Conservation (phyloP, 176 grass and related monocot species). For the Carex parvula region DNA sequence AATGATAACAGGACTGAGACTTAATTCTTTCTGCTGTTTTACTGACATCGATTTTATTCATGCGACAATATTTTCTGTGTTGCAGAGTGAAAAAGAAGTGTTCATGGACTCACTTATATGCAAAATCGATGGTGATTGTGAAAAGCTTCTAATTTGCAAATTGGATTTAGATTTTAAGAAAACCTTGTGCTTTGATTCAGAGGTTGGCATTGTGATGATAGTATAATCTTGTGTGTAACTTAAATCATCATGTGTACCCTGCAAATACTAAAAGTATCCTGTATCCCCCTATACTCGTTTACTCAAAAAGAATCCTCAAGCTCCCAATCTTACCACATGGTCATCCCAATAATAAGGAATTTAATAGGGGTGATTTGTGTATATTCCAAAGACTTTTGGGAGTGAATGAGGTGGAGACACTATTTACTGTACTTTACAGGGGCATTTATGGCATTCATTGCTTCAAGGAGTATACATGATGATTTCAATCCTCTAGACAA, state of each 20-base stretch:
- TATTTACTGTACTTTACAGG: not conserved
- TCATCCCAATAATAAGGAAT: not conserved
- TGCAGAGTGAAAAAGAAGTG: constrained; percentile 69
- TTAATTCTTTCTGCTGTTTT: not conserved
- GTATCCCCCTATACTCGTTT: not conserved
- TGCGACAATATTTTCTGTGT: constrained; percentile 29
- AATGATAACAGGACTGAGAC: not conserved
- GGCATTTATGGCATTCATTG: not conserved
- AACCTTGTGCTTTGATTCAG: constrained; percentile 80
- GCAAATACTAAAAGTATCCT: not conserved
- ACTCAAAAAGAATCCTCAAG: not conserved
- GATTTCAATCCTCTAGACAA: not conserved
- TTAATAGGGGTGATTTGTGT: not conserved
- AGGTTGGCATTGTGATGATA: constrained; percentile 32
- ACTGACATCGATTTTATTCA: not conserved
- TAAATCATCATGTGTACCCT: not conserved
- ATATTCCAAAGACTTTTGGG: not conserved
- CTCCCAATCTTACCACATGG: not conserved
- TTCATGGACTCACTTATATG: constrained; percentile 99
- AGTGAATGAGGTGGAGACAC: too few species aligned
- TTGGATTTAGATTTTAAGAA: constrained; percentile 87
- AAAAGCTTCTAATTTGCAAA: constrained; percentile 86
- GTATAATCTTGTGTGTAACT: not conserved
- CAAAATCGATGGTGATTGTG: constrained; percentile 69
- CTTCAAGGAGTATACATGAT: constrained; percentile 3